Evolutionary conservation across 176 grass and related monocot genomes (phyloP), one percentile per base, ranked within the genome.

Genomic region (Chrysopogon serrulatus): DNA sequence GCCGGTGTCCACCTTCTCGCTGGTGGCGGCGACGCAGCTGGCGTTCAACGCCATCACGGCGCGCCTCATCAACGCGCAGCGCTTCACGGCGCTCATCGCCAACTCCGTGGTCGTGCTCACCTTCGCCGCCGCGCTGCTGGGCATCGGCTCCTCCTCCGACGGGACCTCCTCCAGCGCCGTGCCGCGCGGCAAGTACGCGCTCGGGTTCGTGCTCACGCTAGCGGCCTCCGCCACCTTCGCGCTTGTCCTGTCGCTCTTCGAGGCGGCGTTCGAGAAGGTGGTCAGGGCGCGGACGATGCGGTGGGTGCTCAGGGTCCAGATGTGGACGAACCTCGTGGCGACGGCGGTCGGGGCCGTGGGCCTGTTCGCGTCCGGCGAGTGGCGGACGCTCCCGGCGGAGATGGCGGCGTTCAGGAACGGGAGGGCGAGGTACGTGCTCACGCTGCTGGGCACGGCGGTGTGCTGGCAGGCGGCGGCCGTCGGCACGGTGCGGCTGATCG

Each of bases 1-100:
- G n/a, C 94, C 94, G 3, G 91, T 93, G 35, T 96, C 94, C 45
- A 93, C 94, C 65, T 96, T 91, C 86, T 89, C 94, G 51, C 88
- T 96, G 13, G 66, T 96, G 36, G 90, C 86, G 15, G 91, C 90
- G 0, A 89, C 79, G 43, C 91, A 93, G 71, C 86, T 96, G 1
- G 94, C 71, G 23, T 96, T 96, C 82, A 96, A 96, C 88, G 68
- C 86, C 14, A 1, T 96, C 71, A 93, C 92, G 37, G 78, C 94
- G 8, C 90, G 90, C 61, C 84, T 91, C 33, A 79, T 96, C 61
- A 96, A 93, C 74, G 21, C 47, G 35, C 91, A 96, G 56, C 92
- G 90, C 41, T 87, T 96, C 72, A 93, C 91, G 67, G 77, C 81
- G 41, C 72, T 89, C 49, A 96, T 96, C 56, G 83, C 84, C 80